Conservation (phyloP, 345 rosid genomes). For the Dipteronia dyeriana region DNA sequence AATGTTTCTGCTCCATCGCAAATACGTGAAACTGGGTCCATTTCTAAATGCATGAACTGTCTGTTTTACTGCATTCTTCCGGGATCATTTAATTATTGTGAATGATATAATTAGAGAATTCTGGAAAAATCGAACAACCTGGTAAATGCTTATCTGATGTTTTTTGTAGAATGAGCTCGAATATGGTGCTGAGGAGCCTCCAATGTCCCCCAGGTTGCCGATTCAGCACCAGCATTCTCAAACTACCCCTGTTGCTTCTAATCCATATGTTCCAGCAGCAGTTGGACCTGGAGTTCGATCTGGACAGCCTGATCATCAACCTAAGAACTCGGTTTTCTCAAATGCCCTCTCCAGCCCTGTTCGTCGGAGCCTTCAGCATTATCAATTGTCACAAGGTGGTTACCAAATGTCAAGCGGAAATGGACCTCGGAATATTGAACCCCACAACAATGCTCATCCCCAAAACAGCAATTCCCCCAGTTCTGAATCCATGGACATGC, state of each 20-base stretch:
- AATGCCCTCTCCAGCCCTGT: conserved; percentile 70
- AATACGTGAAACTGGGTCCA: neutral
- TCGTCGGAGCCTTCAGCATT: conserved; percentile 66
- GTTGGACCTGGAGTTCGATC: conserved; percentile 30
- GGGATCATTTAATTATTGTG: neutral
- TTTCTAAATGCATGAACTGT: neutral
- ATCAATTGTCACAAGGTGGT: conserved; percentile 44
- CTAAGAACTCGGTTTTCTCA: conserved; percentile 50
- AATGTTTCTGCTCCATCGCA: neutral
- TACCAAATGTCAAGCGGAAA: conserved; percentile 27
- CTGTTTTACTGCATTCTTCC: neutral
- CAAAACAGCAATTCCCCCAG: conserved; percentile 31
- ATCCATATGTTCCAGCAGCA: conserved; percentile 32
- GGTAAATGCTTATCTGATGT: neutral
- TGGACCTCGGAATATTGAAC: conserved; percentile 25
- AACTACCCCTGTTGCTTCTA: conserved; percentile 37
- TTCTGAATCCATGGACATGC: conserved; percentile 59
- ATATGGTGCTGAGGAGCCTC: conserved; percentile 56
- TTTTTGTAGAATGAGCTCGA: conserved; percentile 75
- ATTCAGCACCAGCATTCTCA: conserved; percentile 48
- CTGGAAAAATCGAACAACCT: neutral
- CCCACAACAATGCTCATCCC: conserved; percentile 14
- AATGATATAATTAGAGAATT: neutral
- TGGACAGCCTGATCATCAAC: conserved; percentile 47
- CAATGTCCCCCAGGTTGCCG: conserved; percentile 48